Base-by-base conservation (phyloP, 345 rosid species). In the Trapa bicornis region DNA sequence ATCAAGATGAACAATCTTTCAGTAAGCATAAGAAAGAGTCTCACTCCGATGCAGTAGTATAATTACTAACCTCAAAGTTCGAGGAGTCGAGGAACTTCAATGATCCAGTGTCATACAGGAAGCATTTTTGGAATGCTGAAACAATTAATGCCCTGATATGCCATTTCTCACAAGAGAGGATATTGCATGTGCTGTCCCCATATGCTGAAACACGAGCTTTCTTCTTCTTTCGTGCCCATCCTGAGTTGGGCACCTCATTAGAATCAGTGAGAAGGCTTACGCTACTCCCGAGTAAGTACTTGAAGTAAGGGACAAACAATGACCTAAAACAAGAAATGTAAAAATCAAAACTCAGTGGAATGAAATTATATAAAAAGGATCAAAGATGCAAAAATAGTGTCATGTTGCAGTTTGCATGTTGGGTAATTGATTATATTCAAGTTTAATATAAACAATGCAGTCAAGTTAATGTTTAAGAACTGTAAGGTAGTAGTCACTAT, bases 281-380 rank as follows among this genome's bases (percentile, higher is more conserved):
- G 67, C 86, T 86, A 68, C 81, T 81, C 71, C 86, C 94, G 47
- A 86, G 85, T 75, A 94, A 41, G 73, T 81, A 84, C 75, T 91
- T 91, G 80, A 91, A 91, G 76, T 91, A 94, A 29, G 95, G 96
- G 52, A 94, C 97, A 76, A 91, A 91, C 47, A 94, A 78, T 33
- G 96, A 89, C 79, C 99, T 94, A 86, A 35, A 6, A 12, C 68
- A 42, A 5, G 68, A 71, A 54, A 39, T 22, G 16, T 10, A 16
- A 29, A 52, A n/a, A 11, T 54, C 60, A n/a, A 17, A 58, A 12
- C 38, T 35, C 63, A 4, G 4, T 9, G 37, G 15, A 32, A 65
- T 42, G 50, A 17, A 3, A 65, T 16, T n/a, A 42, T 32, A 2
- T 14, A 13, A n/a, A 29, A 65, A 43, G 66, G 47, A 39, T 29